These are phyloP conservation scores for Akanthomyces muscarius DNA, from an alignment of 2,329 filamentous ascomycete genomes.

Conservation along the genomic window DNA sequence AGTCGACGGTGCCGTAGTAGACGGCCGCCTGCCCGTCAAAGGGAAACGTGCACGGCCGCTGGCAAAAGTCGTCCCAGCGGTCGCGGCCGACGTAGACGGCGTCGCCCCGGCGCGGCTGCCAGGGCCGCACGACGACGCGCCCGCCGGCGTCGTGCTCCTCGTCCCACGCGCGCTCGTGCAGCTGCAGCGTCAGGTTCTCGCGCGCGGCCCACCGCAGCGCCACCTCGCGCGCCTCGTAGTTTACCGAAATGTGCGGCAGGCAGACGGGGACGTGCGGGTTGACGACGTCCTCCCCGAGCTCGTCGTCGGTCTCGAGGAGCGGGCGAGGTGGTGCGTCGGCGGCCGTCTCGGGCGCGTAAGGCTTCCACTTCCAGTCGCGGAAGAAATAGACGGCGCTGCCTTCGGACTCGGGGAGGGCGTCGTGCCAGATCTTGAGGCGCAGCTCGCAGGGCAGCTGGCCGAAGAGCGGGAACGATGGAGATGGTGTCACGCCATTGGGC, in stretches of 20 bases:
- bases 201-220: neutral
- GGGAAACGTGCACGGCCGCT: slow-evolving; percentile 8
- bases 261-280: slow-evolving; percentile 9
- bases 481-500: neutral
- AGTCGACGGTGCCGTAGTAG: slow-evolving; percentile 8
- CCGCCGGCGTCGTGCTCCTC: slow-evolving; percentile 6
- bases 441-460: slow-evolving; percentile 9
- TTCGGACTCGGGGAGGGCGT: neutral
- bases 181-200: neutral
- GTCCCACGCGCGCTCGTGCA: slow-evolving; percentile 12
- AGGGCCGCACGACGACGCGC: slow-evolving; percentile 4
- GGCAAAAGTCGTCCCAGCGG: neutral
- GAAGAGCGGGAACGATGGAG: neutral
- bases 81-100: slow-evolving; percentile 8
- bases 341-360: neutral
- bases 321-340: neutral
- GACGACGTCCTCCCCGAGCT: slow-evolving; percentile 2
- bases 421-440: slow-evolving; percentile 6
- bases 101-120: neutral
- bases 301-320: neutral
- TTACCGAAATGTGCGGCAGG: slow-evolving; percentile 5
- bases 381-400: slow-evolving; percentile 10
- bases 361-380: slow-evolving; percentile 11
- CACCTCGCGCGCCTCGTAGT: slow-evolving; percentile 4
- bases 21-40: slow-evolving; percentile 9